Conservation (phyloP, 345 rosid species). For the Anastatica hierochuntica region DNA sequence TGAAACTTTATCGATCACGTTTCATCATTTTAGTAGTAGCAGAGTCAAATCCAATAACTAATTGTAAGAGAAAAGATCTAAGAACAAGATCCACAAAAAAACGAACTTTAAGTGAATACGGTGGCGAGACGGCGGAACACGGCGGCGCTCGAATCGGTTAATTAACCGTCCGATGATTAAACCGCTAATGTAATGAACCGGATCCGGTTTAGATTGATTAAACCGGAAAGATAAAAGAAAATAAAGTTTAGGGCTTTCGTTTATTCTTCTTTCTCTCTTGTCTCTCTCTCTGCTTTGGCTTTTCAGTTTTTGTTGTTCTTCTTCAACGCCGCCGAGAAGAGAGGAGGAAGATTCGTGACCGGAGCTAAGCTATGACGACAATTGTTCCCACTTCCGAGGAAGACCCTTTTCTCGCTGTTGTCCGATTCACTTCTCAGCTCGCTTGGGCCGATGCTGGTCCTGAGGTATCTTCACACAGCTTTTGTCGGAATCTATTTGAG, state of each 20-base stretch:
- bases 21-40: no score
- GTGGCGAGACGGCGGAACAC: conserved; percentile 25
- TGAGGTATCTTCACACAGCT: conserved; percentile 46
- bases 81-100: no score
- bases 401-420: conserved; percentile 79
- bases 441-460: conserved; percentile 99
- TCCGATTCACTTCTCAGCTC: conserved; percentile 82
- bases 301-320: conserved; percentile 11
- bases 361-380: conserved; percentile 48
- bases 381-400: conserved; percentile 94
- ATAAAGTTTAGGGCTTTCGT: conserved; percentile 11
- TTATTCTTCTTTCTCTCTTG: conserved; percentile 3
- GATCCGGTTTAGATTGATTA: background rate
- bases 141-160: background rate
- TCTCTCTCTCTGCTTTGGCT: conserved; percentile 25
- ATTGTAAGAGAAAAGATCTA: no score
- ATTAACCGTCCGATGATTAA: conserved; percentile 12
- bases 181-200: background rate
- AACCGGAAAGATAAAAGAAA: conserved; percentile 12
- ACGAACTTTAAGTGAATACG: background rate
- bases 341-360: no score
- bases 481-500: no score
- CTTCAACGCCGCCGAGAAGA: conserved; percentile 18
- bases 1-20: no score
- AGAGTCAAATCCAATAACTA: no score